Base-by-base conservation (phyloP, 2,329 filamentous ascomycete genomes). In the Periglandula ipomoeae region DNA sequence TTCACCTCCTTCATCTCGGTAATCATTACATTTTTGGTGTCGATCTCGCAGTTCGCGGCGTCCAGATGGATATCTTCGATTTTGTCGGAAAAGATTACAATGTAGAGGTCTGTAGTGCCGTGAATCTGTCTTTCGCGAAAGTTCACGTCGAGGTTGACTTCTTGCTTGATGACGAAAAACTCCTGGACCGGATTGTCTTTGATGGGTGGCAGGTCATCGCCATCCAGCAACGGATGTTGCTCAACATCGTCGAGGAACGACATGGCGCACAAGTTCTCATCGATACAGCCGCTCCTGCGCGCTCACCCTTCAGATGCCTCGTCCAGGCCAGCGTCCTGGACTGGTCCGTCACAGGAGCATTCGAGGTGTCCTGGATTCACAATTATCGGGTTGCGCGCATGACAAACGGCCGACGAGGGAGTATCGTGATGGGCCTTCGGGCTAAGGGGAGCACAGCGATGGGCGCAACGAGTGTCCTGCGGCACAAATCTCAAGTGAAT, bases 101-200 rank as follows among this genome's bases (percentile, higher is more conserved):
- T 81, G 26, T 84, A 85, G 57, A 98, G 85, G 56, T 90, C 85
- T 8, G 87, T 88, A 54, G 79, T 84, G 45, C 93, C 93, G 52
- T 79, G 82, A 59, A 97, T 70, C 60, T 75, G 78, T 66, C 83
- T 84, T 47, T 79, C 79, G 55, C 79, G 76, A 64, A 98, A 94
- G 69, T 95, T 87, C 62, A 98, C 75, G 59, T 97, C 90, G 52
- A 98, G 74, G 59, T 89, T 84, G 44, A 98, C 84, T 64, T 87
- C 87, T 69, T 97, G 91, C 68, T 89, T 85, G 48, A 88, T 76
- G 50, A 97, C 70, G 37, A 76, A 71, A 49, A 69, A 72, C 23
- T 70, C 66, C 15, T 67, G 64, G 3, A 70, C 56, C 4, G 65
- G 61, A 8, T 54, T 51, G 51, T 71, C 68, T 44, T 66, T 55